Conservation (phyloP, 176 grass and related monocot genomes). For the Musa acuminata region DNA sequence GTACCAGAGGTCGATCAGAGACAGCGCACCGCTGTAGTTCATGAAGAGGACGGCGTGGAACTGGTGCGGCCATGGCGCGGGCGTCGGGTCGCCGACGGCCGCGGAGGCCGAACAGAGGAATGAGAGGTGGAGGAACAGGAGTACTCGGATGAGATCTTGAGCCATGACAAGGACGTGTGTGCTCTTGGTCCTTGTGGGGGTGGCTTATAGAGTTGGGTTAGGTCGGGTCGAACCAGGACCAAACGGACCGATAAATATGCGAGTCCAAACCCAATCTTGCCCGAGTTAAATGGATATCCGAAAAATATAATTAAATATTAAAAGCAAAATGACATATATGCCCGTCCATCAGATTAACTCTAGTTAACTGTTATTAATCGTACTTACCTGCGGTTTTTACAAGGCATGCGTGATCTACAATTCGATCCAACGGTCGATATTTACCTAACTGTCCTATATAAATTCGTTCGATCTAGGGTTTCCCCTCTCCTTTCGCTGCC, state of each 20-base stretch:
- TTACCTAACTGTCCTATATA: background rate
- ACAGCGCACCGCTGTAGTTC: slow-evolving; percentile 49
- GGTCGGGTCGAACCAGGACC: too few species aligned
- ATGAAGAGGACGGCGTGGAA: slow-evolving; percentile 64
- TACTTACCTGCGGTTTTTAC: too few species aligned
- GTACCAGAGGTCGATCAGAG: slow-evolving; percentile 47
- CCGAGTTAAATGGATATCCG: too few species aligned
- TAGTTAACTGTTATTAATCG: too few species aligned
- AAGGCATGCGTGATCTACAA: too few species aligned
- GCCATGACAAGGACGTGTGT: background rate
- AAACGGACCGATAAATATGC: too few species aligned
- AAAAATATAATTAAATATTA: too few species aligned
- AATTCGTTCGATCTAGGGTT: background rate
- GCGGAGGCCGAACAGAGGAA: background rate
- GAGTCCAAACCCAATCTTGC: too few species aligned
- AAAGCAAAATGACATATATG: too few species aligned
- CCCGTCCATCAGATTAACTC: too few species aligned
- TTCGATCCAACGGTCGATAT: background rate
- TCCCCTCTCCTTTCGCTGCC: background rate
- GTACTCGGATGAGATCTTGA: background rate
- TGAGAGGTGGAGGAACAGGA: background rate
- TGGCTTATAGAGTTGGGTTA: too few species aligned
- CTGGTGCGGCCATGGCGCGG: slow-evolving; percentile 49
- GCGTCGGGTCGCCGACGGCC: slow-evolving; percentile 6
- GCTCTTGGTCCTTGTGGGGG: background rate